A percentile compares a stretch with the other conserved stretches of the same genome.
Conservation (phyloP, 106 monocot species). For the Platanthera zijinensis region DNA sequence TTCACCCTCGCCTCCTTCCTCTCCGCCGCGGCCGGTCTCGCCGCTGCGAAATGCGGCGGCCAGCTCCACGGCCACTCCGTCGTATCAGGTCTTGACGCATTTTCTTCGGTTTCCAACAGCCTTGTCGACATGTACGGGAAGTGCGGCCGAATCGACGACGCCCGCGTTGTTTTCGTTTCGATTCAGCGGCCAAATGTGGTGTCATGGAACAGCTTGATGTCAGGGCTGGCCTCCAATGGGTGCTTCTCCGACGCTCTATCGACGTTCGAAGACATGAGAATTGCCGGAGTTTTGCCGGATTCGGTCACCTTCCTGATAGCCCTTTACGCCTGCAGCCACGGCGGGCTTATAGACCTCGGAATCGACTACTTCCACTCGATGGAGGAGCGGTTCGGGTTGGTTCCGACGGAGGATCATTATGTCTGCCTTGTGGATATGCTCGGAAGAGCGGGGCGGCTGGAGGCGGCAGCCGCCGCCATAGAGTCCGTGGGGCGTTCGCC, state of each 20-base stretch:
- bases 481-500: constrained; percentile 42
- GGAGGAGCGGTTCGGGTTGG: constrained; percentile 31
- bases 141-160: constrained; percentile 53
- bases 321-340: constrained; percentile 69
- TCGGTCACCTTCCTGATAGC: constrained; percentile 53
- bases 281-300: constrained; percentile 45
- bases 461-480: constrained; percentile 38
- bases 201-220: constrained; percentile 81
- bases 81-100: constrained; percentile 35
- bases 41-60: constrained; percentile 36
- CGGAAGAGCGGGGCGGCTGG: constrained; percentile 68
- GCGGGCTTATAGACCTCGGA: constrained; percentile 58
- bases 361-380: constrained; percentile 70
- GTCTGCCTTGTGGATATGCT: constrained; percentile 70
- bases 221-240: constrained; percentile 52
- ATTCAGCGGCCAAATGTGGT: constrained; percentile 66
- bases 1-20: constrained; percentile 62
- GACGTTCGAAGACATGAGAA: constrained; percentile 66
- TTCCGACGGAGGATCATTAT: constrained; percentile 54
- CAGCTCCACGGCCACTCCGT: constrained; percentile 65
- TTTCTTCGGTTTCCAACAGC: constrained; percentile 65
- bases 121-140: constrained; percentile 82
- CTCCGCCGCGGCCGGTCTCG: constrained; percentile 52
- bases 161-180: constrained; percentile 28
- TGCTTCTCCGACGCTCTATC: constrained; percentile 46